Percentiles rank a stretch among this genome's conserved stretches.
These are phyloP conservation scores for Fusarium sp. DNA, from an alignment of 2,329 filamentous ascomycete species.

Conservation along the genomic window DNA sequence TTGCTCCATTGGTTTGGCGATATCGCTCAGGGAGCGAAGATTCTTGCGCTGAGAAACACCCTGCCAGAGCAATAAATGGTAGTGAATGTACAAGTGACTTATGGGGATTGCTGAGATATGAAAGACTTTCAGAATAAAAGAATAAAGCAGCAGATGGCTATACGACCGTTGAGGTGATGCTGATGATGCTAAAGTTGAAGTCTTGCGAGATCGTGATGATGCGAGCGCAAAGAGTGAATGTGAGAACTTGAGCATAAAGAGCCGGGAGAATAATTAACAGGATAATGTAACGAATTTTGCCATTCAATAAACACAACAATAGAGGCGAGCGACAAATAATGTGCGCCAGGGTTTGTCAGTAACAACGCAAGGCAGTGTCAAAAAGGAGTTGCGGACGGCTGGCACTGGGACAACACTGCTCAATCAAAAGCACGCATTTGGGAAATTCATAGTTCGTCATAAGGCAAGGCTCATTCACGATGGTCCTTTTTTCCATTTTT, in stretches of 20 bases:
- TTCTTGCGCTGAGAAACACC: neutral
- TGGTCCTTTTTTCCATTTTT: conserved; percentile 43
- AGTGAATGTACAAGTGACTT: neutral
- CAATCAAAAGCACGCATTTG: neutral
- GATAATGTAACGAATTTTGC: neutral
- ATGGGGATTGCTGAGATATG: no score
- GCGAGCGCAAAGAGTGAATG: neutral
- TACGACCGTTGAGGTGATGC: neutral
- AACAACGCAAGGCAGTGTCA: neutral
- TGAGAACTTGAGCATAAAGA: neutral
- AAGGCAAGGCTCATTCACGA: conserved; percentile 37
- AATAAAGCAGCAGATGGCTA: neutral
- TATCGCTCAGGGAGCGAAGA: neutral
- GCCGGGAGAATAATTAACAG: neutral
- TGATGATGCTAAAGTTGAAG: neutral
- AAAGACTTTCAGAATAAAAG: neutral
- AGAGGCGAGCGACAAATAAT: neutral
- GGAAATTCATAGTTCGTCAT: conserved; percentile 12
- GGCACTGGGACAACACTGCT: conserved; percentile 21
- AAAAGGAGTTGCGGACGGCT: neutral
- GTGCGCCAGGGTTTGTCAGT: neutral
- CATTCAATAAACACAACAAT: neutral
- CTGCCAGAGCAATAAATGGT: neutral
- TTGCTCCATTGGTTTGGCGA: conserved; percentile 15
- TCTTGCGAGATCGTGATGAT: neutral